These are phyloP conservation scores for Fusarium solani-melongenae DNA, from an alignment of 2,329 filamentous ascomycete species.

Conservation along the genomic window DNA sequence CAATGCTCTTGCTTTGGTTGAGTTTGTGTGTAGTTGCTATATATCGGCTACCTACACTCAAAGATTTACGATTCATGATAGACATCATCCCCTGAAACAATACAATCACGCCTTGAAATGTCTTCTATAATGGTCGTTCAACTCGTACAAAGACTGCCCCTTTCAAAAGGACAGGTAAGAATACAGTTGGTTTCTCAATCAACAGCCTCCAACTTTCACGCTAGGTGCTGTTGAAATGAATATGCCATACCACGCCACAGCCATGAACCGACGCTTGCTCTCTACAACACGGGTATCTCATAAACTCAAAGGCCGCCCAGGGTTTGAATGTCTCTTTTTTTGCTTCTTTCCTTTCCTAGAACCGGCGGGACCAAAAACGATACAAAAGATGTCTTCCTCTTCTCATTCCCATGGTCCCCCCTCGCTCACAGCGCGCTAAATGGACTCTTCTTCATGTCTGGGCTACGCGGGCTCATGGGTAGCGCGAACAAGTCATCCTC, in stretches of 20 bases:
- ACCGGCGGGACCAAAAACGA: background rate
- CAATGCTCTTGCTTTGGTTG: background rate
- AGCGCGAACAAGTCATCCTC: constrained; percentile 90
- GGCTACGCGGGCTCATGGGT: constrained; percentile 86
- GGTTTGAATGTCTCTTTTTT: background rate
- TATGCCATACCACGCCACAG: background rate
- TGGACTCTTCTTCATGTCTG: constrained; percentile 85
- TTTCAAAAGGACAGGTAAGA: background rate
- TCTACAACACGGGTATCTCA: constrained; percentile 30
- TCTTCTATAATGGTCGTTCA: background rate
- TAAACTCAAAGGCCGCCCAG: constrained; percentile 5
- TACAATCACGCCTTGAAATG: background rate
- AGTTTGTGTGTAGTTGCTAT: background rate
- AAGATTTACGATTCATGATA: background rate
- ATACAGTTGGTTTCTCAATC: background rate
- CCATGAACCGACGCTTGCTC: constrained; percentile 21
- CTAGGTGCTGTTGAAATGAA: background rate
- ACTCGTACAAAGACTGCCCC: background rate
- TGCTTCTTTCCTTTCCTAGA: background rate
- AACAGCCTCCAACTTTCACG: background rate
- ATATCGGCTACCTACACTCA: background rate
- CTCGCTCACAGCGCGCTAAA: constrained; percentile 66
- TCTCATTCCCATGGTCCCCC: background rate
- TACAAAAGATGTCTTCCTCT: background rate
- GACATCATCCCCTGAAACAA: background rate